Conservation (phyloP, 1,284 basidiomycete species). For the Fomitopsis palustris region DNA sequence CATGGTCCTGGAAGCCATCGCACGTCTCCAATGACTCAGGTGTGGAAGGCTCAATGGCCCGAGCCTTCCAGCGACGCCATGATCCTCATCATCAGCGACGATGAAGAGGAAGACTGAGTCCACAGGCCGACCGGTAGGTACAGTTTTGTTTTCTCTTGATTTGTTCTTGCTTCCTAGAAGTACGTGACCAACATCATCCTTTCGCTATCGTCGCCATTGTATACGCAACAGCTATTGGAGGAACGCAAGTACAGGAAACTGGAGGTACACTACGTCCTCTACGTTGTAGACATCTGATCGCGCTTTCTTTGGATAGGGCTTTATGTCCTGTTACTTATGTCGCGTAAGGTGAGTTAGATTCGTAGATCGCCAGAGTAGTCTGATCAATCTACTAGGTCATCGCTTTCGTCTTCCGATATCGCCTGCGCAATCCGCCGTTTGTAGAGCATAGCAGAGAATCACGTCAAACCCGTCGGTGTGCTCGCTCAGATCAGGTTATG, state of each 20-base stretch:
- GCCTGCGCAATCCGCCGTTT: background rate
- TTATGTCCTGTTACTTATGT: background rate
- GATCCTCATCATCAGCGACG: constrained; percentile 50
- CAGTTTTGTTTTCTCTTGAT: background rate
- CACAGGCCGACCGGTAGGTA: background rate
- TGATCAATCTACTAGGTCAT: background rate
- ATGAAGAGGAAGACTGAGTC: constrained; percentile 34
- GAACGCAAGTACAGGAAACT: too few species aligned
- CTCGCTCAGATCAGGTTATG: background rate
- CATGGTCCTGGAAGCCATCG: background rate
- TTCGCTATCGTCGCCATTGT: background rate
- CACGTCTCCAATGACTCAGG: background rate
- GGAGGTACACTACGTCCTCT: constrained; percentile 9
- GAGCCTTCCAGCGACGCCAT: constrained; percentile 35
- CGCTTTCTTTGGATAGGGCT: constrained; percentile 3
- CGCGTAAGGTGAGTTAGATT: constrained; percentile 6
- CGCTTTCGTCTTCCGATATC: background rate
- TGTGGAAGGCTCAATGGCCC: constrained; percentile 36
- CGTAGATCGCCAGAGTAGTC: constrained; percentile 2
- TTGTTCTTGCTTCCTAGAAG: background rate
- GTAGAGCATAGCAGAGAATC: background rate
- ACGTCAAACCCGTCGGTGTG: background rate
- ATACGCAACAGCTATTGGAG: background rate
- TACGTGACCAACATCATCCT: background rate
- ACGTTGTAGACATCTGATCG: constrained; percentile 3